Conservation (phyloP, 768 basidiomycete species). For the Mycena leptocephala region DNA sequence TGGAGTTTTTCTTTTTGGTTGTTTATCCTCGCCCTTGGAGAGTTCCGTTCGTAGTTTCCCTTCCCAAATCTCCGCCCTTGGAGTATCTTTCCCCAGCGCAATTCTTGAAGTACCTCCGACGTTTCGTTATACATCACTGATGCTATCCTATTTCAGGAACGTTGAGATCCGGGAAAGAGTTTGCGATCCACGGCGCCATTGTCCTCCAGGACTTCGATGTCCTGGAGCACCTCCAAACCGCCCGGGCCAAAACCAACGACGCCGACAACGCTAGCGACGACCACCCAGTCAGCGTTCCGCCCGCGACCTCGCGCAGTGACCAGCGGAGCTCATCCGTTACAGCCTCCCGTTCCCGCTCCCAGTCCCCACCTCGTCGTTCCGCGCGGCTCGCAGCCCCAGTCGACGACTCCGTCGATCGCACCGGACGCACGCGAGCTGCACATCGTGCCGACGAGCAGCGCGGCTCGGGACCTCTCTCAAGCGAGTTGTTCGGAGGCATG, state of each 20-base stretch:
- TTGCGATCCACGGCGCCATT: background rate
- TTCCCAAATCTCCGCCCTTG: too few species aligned
- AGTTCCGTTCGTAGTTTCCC: too few species aligned
- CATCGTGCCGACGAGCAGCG: background rate
- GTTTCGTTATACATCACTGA: too few species aligned
- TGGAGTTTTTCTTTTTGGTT: background rate
- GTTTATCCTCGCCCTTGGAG: too few species aligned
- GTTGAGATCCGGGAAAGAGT: background rate
- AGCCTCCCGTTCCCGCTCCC: background rate
- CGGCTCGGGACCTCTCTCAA: background rate
- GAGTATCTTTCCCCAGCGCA: too few species aligned
- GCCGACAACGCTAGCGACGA: background rate
- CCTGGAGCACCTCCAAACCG: background rate
- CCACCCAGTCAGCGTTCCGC: background rate
- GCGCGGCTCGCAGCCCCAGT: background rate
- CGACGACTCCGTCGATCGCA: background rate
- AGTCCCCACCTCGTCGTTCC: background rate
- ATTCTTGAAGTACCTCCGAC: too few species aligned
- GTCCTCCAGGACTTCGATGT: background rate
- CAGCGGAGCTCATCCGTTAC: background rate
- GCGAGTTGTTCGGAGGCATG: background rate
- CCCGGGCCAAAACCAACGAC: background rate
- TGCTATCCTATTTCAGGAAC: background rate
- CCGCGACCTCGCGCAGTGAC: background rate
- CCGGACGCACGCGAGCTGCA: background rate